Evolutionary conservation across 257 asterid species (phyloP), one percentile per base, ranked within the genome.

Genomic region (Nicotiana sylvestris): DNA sequence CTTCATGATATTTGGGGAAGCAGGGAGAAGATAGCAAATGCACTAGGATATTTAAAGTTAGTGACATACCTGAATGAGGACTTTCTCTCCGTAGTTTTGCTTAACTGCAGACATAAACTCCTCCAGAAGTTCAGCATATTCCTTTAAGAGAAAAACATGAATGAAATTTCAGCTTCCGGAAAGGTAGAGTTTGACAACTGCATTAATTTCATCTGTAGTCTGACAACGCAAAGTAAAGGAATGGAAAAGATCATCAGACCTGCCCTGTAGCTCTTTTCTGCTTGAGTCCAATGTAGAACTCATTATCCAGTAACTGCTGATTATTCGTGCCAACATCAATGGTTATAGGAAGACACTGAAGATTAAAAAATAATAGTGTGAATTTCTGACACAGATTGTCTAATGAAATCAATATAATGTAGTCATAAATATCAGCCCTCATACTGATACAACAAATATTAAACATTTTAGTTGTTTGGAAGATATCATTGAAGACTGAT

Each of bases 281-380:
- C 89, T 85, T 91, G 49, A 93, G 93, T 80, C 98, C 98, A 81
- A 92, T 95, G 87, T 93, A 95, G 86, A 87, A 95, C 85, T 95
- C 98, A 72, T 95, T 98, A 1, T 95, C 95, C 84, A 95, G 83
- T 80, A 95, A 85, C 84, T 83, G 86, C 91, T 90, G 83, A 76
- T 95, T 95, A 88, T 95, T 95, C 64, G 98, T 93, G 80, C 98
- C 98, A 57, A 95, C 98, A 78, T 95, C 98, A 61, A 93, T 89
- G 65, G 98, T 95, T 78, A 95, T 86, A 83, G 98, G 98, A 83
- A 95, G 88, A 83, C 99, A 95, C 97, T 95, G 91, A 82, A 58
- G 78, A 65, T 83, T 1, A 70, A 68, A 86, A 12, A 39, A 17
- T 51, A 78, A 70, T n/a, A 51, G 46, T 76, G 80, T 76, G 43